Evolutionary conservation across 495 filamentous ascomycete genomes (phyloP).

Genomic region (Podospora pseudocomata): DNA sequence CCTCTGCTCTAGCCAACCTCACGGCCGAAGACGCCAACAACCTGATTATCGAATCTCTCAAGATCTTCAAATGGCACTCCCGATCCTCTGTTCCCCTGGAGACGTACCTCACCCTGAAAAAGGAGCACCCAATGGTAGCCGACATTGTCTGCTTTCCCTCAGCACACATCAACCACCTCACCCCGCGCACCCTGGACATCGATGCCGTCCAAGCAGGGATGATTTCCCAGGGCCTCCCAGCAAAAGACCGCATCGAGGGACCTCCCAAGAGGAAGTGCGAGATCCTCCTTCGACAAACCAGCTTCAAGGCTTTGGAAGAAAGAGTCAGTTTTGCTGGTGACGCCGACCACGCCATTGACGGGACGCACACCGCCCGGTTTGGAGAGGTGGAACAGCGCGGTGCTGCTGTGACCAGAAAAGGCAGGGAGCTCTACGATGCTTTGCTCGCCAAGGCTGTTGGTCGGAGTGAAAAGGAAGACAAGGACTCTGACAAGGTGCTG

Average conservation of each 20-base stretch:
- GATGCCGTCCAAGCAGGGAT: constrained; percentile 37
- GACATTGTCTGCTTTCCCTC: constrained; percentile 42
- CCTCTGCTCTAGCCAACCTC: constrained; percentile 18
- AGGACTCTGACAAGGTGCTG: constrained; percentile 24
- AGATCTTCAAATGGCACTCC: constrained; percentile 43
- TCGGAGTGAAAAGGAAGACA: constrained; percentile 25
- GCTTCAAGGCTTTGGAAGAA: constrained; percentile 44
- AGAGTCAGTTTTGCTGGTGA: constrained; percentile 30
- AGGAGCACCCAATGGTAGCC: constrained; percentile 41
- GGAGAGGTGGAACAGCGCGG: constrained; percentile 46
- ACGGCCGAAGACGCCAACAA: constrained; percentile 23
- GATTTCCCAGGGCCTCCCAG: constrained; percentile 33
- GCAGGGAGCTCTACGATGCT: constrained; percentile 39
- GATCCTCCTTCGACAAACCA: constrained; percentile 43
- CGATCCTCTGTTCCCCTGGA: constrained; percentile 36
- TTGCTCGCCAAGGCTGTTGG: constrained; percentile 24
- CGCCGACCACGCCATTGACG: constrained; percentile 20
- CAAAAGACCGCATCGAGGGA: constrained; percentile 43
- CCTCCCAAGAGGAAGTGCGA: constrained; percentile 37
- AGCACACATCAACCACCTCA: constrained; percentile 47
- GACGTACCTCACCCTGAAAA: constrained; percentile 37
- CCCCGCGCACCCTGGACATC: constrained; percentile 45
- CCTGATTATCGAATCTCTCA: constrained; percentile 36
- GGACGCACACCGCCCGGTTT: constrained; percentile 43
- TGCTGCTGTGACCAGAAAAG: constrained; percentile 38